Conservation (phyloP, 2,329 filamentous ascomycete species). For the Hypoxylon sp. region DNA sequence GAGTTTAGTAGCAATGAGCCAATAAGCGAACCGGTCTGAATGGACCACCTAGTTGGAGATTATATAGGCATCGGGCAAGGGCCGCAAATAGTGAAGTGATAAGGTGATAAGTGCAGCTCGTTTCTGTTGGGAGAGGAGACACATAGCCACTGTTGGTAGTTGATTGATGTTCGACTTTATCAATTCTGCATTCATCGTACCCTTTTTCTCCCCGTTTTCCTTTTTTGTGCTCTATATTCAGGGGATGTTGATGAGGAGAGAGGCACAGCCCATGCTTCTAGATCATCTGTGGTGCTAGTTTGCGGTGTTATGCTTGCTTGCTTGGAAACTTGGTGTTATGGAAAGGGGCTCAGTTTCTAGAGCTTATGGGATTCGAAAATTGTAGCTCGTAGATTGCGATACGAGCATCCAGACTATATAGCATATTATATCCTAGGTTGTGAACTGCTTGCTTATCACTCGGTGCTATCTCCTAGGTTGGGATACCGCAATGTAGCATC, state of each 20-base stretch:
- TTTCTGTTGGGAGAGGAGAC: not conserved
- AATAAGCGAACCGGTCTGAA: not conserved
- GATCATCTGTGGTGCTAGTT: too few relatives aligned
- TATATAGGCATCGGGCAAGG: conserved; percentile 2
- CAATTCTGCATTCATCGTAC: conserved; percentile 1
- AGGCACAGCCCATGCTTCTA: not conserved
- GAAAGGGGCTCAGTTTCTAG: too few relatives aligned
- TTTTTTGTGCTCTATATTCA: not conserved
- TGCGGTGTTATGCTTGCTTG: too few relatives aligned
- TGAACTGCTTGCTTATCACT: too few relatives aligned
- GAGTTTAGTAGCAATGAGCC: conserved; percentile 12
- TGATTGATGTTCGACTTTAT: conserved; percentile 18
- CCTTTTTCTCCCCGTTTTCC: not conserved
- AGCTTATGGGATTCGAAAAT: too few relatives aligned
- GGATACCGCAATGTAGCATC: too few relatives aligned
- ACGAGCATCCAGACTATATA: too few relatives aligned
- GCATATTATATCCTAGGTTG: too few relatives aligned
- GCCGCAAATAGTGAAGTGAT: not conserved
- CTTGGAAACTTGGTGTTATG: too few relatives aligned
- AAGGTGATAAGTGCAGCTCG: conserved; percentile 3
- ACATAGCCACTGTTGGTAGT: conserved; percentile 2
- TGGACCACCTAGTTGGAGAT: conserved; percentile 5
- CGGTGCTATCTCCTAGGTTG: too few relatives aligned
- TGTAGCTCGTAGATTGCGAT: too few relatives aligned
- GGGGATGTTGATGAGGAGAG: not conserved